These are phyloP conservation scores for Juncus effusus DNA, from an alignment of 176 grass and related monocot species.

Conservation along the genomic window DNA sequence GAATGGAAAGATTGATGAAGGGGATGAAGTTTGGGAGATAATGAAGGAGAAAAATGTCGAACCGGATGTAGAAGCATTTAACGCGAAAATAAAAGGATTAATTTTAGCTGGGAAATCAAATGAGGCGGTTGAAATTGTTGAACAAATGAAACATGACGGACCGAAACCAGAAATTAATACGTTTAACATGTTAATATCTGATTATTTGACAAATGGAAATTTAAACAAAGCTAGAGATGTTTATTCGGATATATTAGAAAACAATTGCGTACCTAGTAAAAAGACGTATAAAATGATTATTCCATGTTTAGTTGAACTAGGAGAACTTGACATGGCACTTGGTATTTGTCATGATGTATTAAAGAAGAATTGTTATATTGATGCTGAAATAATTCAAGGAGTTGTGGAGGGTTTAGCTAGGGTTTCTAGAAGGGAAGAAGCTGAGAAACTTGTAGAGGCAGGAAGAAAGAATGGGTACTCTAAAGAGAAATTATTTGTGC, in stretches of 20 bases:
- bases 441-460: conserved; percentile 35
- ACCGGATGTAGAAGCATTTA: conserved; percentile 38
- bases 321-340: conserved; percentile 49
- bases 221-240: conserved; percentile 46
- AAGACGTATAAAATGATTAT: conserved; percentile 49
- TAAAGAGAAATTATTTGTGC: background rate
- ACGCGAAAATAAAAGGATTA: conserved; percentile 50
- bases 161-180: conserved; percentile 45
- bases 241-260: conserved; percentile 43
- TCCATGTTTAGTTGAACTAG: conserved; percentile 30
- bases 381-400: conserved; percentile 29
- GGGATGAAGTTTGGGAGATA: conserved; percentile 41
- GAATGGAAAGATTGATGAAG: conserved; percentile 14
- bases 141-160: conserved; percentile 38
- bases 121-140: conserved; percentile 39
- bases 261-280: conserved; percentile 31
- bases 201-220: conserved; percentile 39
- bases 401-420: conserved; percentile 47
- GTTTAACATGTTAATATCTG: conserved; percentile 58
- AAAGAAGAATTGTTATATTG: conserved; percentile 9
- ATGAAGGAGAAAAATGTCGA: conserved; percentile 49
- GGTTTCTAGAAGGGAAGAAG: conserved; percentile 39
- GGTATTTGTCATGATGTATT: conserved; percentile 44
- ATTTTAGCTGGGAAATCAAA: conserved; percentile 23
- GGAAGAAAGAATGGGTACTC: conserved; percentile 27